Percentiles rank a stretch among this genome's conserved stretches.
Evolutionary conservation across 2,329 filamentous ascomycete genomes (phyloP).

Genomic region (Aspergillus sojae): DNA sequence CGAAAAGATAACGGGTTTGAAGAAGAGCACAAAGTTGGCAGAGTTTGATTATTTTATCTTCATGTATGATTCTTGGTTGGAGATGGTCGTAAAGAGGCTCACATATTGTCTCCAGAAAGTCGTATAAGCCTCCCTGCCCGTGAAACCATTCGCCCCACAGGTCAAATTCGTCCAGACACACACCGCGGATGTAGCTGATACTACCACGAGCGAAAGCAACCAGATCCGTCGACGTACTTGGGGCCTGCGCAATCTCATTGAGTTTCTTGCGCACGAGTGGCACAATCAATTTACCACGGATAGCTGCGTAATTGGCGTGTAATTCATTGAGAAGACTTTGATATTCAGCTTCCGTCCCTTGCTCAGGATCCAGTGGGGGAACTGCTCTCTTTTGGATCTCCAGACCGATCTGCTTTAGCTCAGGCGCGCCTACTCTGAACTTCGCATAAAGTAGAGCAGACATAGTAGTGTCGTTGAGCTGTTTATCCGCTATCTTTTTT

Average conservation of each 20-base stretch:
- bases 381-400: slow-evolving; percentile 70
- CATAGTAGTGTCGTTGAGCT: slow-evolving; percentile 71
- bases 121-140: slow-evolving; percentile 63
- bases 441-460: slow-evolving; percentile 72
- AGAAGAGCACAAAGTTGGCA: slow-evolving; percentile 69
- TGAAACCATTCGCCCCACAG: slow-evolving; percentile 70
- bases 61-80: slow-evolving; percentile 66
- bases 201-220: slow-evolving; percentile 65
- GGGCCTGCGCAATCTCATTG: slow-evolving; percentile 57
- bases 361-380: slow-evolving; percentile 60
- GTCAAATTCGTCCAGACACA: slow-evolving; percentile 69
- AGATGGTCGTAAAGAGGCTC: slow-evolving; percentile 70
- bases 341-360: slow-evolving; percentile 64
- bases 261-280: slow-evolving; percentile 66
- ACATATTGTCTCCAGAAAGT: slow-evolving; percentile 68
- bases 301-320: slow-evolving; percentile 65
- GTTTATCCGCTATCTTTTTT: slow-evolving; percentile 66
- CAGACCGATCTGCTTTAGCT: slow-evolving; percentile 66
- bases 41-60: slow-evolving; percentile 66
- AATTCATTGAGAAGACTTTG: slow-evolving; percentile 67
- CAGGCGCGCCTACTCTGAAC: slow-evolving; percentile 67
- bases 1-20: slow-evolving; percentile 66
- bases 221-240: slow-evolving; percentile 64
- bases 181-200: slow-evolving; percentile 66
- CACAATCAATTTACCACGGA: slow-evolving; percentile 60